Conservation (phyloP, 352 stramenopile genomes). For the Globisporangium orthogonon region DNA sequence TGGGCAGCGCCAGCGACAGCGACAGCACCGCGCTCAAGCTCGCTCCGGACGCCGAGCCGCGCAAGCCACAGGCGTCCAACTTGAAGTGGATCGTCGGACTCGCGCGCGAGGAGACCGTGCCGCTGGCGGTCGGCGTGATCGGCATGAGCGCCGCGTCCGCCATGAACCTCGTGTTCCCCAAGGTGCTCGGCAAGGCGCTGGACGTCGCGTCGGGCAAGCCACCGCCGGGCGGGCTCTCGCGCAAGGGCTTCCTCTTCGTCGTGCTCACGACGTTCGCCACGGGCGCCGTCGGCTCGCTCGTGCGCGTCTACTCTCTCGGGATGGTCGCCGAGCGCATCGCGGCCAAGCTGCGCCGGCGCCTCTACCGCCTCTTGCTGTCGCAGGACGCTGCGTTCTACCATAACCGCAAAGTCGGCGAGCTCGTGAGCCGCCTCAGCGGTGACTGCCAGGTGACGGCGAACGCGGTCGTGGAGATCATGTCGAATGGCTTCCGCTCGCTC, state of each 20-base stretch:
- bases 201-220: constrained; percentile 77
- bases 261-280: constrained; percentile 83
- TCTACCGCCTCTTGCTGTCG: constrained; percentile 72
- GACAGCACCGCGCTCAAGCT: constrained; percentile 1
- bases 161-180: constrained; percentile 87
- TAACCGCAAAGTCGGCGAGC: constrained; percentile 75
- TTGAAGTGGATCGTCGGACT: constrained; percentile 64
- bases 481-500: constrained; percentile 82
- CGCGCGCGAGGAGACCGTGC: constrained; percentile 59
- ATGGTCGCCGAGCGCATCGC: constrained; percentile 86
- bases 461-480: constrained; percentile 81
- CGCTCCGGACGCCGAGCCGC: background rate
- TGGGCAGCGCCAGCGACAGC: constrained; percentile 7
- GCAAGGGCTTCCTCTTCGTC: constrained; percentile 82
- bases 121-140: constrained; percentile 56
- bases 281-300: constrained; percentile 79
- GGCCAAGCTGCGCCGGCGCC: constrained; percentile 58
- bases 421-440: constrained; percentile 78
- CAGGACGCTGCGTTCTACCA: constrained; percentile 87
- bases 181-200: constrained; percentile 86
- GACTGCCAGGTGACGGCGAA: constrained; percentile 89
- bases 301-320: constrained; percentile 85
- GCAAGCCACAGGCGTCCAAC: constrained; percentile 24
- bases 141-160: constrained; percentile 81
- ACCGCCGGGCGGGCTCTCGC: constrained; percentile 58